phyloP scores from a whole-genome alignment of 1,139 yeast genomes.

The Suhomyces anneliseae region DNA sequence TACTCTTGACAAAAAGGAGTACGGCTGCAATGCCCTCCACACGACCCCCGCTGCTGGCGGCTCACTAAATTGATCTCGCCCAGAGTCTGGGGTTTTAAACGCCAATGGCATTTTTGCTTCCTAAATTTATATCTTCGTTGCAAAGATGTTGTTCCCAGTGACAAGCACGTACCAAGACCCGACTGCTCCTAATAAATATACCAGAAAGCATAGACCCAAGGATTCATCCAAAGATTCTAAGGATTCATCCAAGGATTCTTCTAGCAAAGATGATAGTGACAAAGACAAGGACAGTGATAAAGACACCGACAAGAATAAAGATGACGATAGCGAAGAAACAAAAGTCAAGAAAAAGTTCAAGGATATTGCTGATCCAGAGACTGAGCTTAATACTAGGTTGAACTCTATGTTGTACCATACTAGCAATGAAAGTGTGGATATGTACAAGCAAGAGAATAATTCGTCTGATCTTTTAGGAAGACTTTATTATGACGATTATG shows the following conservation, averaged over 20 bases:
- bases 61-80: background rate
- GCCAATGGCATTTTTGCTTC: background rate
- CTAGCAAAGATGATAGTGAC: no score
- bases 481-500: constrained; percentile 47
- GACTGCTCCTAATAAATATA: constrained; percentile 7
- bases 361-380: constrained; percentile 24
- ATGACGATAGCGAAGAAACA: background rate
- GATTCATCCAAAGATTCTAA: background rate
- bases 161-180: constrained; percentile 5
- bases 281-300: no score
- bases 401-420: constrained; percentile 45
- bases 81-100: background rate
- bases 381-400: constrained; percentile 38
- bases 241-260: no score
- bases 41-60: background rate
- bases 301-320: background rate
- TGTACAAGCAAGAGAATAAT: constrained; percentile 40
- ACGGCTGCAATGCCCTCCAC: background rate
- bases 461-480: constrained; percentile 45
- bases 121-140: background rate
- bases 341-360: constrained; percentile 3
- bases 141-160: background rate
- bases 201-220: background rate
- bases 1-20: background rate
- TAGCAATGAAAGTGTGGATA: constrained; percentile 41